Evolutionary conservation across 75 land plant species (phyloP).

Genomic region (Ceratopteris richardii): DNA sequence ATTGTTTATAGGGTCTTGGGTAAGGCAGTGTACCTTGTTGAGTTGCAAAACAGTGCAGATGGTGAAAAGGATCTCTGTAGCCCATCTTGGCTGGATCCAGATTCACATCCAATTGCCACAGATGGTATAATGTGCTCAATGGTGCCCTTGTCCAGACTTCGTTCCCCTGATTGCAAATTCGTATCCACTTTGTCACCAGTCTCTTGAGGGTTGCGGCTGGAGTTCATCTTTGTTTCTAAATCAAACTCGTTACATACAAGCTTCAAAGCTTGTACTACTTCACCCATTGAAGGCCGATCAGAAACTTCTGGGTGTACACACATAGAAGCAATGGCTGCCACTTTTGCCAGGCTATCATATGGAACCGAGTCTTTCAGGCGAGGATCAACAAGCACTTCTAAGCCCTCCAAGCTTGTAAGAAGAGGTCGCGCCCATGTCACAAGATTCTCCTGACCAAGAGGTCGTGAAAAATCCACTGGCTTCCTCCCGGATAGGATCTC

Average conservation of each 20-base stretch:
- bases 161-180: constrained; percentile 23
- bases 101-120: constrained; percentile 60
- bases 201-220: constrained; percentile 29
- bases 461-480: constrained; percentile 44
- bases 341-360: constrained; percentile 28
- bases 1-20: too few species aligned
- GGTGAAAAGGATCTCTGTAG: constrained; percentile 38
- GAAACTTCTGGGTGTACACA: constrained; percentile 54
- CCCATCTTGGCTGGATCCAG: constrained; percentile 31
- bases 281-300: constrained; percentile 69
- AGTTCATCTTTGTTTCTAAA: constrained; percentile 31
- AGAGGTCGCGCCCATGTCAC: constrained; percentile 54
- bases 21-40: too few species aligned
- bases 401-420: constrained; percentile 37
- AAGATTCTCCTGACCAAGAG: constrained; percentile 40
- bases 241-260: constrained; percentile 71
- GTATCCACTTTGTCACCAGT: too few species aligned
- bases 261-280: constrained; percentile 92
- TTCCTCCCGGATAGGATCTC: constrained; percentile 52
- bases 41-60: constrained; percentile 26
- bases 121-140: constrained; percentile 9
- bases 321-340: constrained; percentile 52
- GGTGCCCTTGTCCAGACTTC: not conserved
- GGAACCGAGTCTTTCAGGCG: constrained; percentile 6
- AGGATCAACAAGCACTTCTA: constrained; percentile 37